Base-by-base conservation (phyloP, 2,329 filamentous ascomycete genomes). In the Fusarium sp. region DNA sequence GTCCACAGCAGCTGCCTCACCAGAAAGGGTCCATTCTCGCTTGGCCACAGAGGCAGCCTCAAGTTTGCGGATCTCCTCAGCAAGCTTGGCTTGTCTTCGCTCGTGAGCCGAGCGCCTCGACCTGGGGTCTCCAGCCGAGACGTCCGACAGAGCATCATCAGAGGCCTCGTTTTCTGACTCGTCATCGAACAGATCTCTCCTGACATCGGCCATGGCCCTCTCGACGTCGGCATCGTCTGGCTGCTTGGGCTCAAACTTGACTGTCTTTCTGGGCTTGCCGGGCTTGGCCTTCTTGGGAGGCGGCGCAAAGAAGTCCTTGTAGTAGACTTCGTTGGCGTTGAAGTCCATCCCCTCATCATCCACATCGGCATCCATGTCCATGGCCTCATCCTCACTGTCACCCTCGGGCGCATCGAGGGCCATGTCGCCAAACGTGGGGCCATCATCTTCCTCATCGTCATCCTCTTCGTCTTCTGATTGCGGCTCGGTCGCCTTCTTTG, bases 241-340 rank as follows among this genome's bases (percentile, higher is more conserved):
- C 71, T 82, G 71, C 77, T 80, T 77, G 10, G 90, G 80, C 64
- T 80, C 79, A 71, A 81, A 82, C 33, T 78, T 82, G 59, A 81
- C 83, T 11, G 80, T 78, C 62, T 85, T 83, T 72, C 83, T 85
- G 63, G 80, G 81, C 77, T 83, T 89, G 74, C 79, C 83, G 66
- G 80, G 84, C 77, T 88, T 91, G 66, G 87, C 87, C 70, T 96
- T 97, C 76, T 89, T 91, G 22, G 92, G 88, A 16, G 95, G 95
- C 12, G 95, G 96, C 11, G 93, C 94, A 79, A 98, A 98, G 84
- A 98, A 98, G 81, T 98, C 95, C 70, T 92, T 92, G 83, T 98
- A 98, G 84, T 92, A 94, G 78, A 98, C 87, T 71, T 95, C 92
- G 80, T 98, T 97, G 58, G 95, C 95, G 77, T 97, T 97, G 71